These are phyloP conservation scores for Tolypocladium tundrense DNA, from an alignment of 2,329 filamentous ascomycete species.

Conservation along the genomic window DNA sequence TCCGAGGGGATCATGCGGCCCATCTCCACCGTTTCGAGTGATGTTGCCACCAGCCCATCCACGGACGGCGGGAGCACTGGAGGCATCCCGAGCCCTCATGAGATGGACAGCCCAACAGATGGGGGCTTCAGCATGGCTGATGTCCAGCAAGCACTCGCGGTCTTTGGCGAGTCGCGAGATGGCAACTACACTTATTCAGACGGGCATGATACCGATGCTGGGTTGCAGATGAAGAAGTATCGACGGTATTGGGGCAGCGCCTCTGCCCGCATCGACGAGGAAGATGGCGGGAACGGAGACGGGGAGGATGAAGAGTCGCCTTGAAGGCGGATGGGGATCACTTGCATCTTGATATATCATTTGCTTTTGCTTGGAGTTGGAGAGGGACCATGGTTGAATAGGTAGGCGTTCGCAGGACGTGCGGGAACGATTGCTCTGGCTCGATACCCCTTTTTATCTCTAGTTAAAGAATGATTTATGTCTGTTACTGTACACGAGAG, in stretches of 20 bases:
- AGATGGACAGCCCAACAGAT: constrained; percentile 22
- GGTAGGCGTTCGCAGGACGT: neutral
- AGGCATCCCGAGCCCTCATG: constrained; percentile 25
- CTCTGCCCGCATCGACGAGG: constrained; percentile 26
- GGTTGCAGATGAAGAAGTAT: constrained; percentile 24
- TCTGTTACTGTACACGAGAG: neutral
- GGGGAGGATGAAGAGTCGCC: constrained; percentile 5
- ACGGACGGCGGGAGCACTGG: constrained; percentile 22
- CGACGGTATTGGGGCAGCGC: constrained; percentile 22
- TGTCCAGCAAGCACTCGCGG: constrained; percentile 7
- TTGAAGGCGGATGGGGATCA: neutral
- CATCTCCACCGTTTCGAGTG: constrained; percentile 17
- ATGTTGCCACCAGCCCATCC: constrained; percentile 23
- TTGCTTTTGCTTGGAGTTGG: neutral
- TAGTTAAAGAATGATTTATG: neutral
- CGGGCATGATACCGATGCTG: constrained; percentile 18
- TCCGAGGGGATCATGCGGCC: constrained; percentile 1
- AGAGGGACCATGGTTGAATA: neutral
- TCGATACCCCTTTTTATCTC: constrained; percentile 3
- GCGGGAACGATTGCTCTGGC: neutral
- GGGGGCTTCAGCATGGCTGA: constrained; percentile 13
- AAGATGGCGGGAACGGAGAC: constrained; percentile 17
- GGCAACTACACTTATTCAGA: constrained; percentile 20
- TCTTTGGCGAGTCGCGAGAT: constrained; percentile 14
- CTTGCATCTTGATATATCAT: neutral